Conservation (phyloP, 306 rosid species). For the Vigna unguiculata region DNA sequence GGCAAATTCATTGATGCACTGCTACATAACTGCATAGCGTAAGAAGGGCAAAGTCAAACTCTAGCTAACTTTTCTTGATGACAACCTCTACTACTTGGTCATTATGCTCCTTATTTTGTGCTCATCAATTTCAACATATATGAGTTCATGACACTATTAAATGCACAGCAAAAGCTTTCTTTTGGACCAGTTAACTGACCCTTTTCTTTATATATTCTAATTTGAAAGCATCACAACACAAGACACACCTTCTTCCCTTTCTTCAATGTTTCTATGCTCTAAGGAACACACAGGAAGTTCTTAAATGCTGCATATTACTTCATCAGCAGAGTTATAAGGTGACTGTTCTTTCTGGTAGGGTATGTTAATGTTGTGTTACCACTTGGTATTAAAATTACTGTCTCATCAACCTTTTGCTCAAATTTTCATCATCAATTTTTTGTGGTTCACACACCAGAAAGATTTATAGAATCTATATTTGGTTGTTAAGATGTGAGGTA, state of each 20-base stretch:
- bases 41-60: conserved; percentile 56
- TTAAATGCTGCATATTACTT: conserved; percentile 16
- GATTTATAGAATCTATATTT: conserved; percentile 42
- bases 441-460: conserved; percentile 39
- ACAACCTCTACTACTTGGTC: conserved; percentile 55
- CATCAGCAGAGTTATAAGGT: conserved; percentile 34
- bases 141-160: conserved; percentile 33
- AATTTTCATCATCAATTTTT: conserved; percentile 13
- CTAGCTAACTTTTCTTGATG: conserved; percentile 42
- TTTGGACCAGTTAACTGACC: conserved; percentile 49
- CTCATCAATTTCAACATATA: conserved; percentile 40
- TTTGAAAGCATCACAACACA: conserved; percentile 19
- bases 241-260: conserved; percentile 12
- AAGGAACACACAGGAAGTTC: conserved; percentile 1
- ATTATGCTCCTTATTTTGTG: conserved; percentile 52
- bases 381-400: neutral
- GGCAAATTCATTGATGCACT: conserved; percentile 42
- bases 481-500: conserved; percentile 38
- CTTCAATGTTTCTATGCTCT: neutral
- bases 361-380: conserved; percentile 4
- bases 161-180: conserved; percentile 46
- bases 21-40: conserved; percentile 37
- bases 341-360: conserved; percentile 34
- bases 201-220: conserved; percentile 16
- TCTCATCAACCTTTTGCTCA: conserved; percentile 11